Evolutionary conservation across 345 rosid genomes (phyloP), one percentile per base, ranked within the genome.

Genomic region (Mercurialis annua): DNA sequence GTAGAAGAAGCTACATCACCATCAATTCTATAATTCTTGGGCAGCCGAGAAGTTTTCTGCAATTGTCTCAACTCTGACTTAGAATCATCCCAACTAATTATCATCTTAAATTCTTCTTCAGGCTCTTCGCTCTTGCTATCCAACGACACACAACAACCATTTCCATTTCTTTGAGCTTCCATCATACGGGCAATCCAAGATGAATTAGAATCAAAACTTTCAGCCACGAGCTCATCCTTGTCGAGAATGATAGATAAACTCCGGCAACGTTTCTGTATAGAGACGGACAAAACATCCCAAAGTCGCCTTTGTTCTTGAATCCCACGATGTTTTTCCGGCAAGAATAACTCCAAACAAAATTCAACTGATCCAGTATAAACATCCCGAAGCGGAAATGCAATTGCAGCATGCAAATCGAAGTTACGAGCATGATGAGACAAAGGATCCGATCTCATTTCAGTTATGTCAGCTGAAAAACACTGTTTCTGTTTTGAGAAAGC

Each of bases 381-480:
- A 64, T 82, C 77, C 53, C 64, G 73, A 9, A 90, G 73, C 30
- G 97, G 97, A 65, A 85, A 80, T 33, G 97, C 92, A 67, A 86
- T 62, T 44, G 92, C 95, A 57, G 86, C 86, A 49, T 71, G 78
- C 68, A 88, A 73, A 26, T 79, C 83, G 43, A 83, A 82, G 74
- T 88, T 83, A 78, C 80, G 73, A 50, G 97, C 97, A 53, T 84
- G 89, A 77, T 90, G 97, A 18, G 90, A 76, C 36, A 88, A 86
- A 40, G 95, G 92, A 72, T 90, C n/a, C n/a, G n/a, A 90, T 16
- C 80, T 77, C 15, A 81, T 76, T 82, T 79, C 75, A 31, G 87
- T 74, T 67, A 86, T 65, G 57, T 90, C 80, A 12, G 82, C 67
- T 20, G 82, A 80, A 54, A 86, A 88, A 64, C 87, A 86, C 53